Conservation (phyloP, 805 yeast species). For the Clavispora vitiphila region DNA sequence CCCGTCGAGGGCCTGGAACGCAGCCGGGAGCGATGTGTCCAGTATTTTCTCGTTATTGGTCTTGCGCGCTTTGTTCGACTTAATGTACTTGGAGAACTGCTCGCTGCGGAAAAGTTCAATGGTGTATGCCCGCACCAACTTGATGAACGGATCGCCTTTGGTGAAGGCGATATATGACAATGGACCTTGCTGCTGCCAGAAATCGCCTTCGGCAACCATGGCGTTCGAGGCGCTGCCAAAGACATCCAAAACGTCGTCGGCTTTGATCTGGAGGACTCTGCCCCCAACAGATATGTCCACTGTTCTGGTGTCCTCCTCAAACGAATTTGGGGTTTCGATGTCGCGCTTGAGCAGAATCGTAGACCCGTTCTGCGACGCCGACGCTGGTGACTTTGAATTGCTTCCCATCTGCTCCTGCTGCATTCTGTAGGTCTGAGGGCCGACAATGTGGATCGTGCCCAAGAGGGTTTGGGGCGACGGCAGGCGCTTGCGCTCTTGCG, state of each 20-base stretch:
- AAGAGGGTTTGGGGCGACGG: too few relatives aligned
- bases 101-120: slow-evolving; percentile 30
- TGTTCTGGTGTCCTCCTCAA: not conserved
- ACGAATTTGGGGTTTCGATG: not conserved
- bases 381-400: not conserved
- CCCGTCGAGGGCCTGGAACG: not conserved
- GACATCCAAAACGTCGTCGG: slow-evolving; percentile 28
- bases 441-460: not conserved
- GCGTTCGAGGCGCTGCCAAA: slow-evolving; percentile 33
- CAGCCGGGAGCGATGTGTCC: not conserved
- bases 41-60: not conserved
- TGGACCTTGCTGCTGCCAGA: slow-evolving; percentile 38
- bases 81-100: slow-evolving; percentile 27
- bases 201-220: slow-evolving; percentile 31
- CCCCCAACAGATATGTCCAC: slow-evolving; percentile 34
- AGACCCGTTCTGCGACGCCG: not conserved
- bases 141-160: slow-evolving; percentile 36
- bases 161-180: slow-evolving; percentile 36
- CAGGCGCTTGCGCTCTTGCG: not conserved
- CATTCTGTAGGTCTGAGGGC: not conserved
- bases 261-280: slow-evolving; percentile 26
- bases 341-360: not conserved
- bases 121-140: slow-evolving; percentile 32
- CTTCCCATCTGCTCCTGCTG: not conserved
- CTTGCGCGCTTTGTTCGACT: slow-evolving; percentile 8